Base-by-base conservation (phyloP, 2,329 filamentous ascomycete genomes). In the Aspergillus candidus region DNA sequence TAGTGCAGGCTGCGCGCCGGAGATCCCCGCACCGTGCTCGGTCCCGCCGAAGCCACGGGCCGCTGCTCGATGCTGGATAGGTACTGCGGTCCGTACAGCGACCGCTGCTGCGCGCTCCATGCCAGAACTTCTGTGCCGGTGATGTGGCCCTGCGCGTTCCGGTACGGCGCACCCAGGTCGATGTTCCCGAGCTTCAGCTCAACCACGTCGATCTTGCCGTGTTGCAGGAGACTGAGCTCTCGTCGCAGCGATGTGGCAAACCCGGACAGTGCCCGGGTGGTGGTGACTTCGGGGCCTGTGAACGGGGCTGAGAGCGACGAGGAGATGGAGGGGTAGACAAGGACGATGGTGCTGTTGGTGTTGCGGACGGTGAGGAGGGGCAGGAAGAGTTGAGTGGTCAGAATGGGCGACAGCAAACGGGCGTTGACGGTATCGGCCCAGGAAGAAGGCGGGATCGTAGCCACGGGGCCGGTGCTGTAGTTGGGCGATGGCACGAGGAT, bases 351-450 rank as follows among this genome's bases (percentile, higher is more conserved):
- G 59, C 67, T 71, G 40, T 71, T 73, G 39, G 71, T 76, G 61
- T 69, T 74, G 41, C 84, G 76, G 41, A 80, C 75, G 10, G 56
- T 85, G 41, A 90, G 75, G 27, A 90, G 79, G 0, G 86, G 86
- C n/a, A 97, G 75, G 70, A 97, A 93, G 41, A 87, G 79, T 69
- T 96, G 90, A 32, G 90, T 83, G 4, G 86, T 89, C 41, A 94
- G 78, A 53, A 97, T 88, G 1, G 91, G 91, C 45, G 89, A 86
- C 43, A 97, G 77, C 11, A 98, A 78, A 59, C 94, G 90, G 12
- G 88, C 91, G 66, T 96, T 95, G 65, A 97, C 82, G 30, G 89
- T 84, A 61, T 96, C 88, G 51, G 88, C 87, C 72, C 94, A 93
- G 57, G 80, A 83, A 27, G 87, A 86, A 0, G 88, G 83, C 6